Evolutionary conservation across 2,329 filamentous ascomycete species (phyloP).

Genomic region (Fusarium armeniacum): DNA sequence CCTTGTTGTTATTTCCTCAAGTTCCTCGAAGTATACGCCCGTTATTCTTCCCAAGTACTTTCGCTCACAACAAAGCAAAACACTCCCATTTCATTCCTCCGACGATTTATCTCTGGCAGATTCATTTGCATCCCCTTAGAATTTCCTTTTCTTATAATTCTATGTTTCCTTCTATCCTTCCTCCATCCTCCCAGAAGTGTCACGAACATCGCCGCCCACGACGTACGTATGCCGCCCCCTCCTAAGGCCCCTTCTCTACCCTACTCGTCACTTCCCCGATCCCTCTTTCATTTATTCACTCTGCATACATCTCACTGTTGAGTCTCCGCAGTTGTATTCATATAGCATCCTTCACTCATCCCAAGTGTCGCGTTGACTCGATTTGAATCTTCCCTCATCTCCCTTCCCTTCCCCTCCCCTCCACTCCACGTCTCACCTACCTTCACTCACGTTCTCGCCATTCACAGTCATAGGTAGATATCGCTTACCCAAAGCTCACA

Average conservation of each 20-base stretch:
- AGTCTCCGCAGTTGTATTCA: not conserved
- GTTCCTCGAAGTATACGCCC: conserved; percentile 1
- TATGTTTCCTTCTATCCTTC: not conserved
- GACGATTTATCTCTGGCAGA: not conserved
- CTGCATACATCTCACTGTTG: not conserved
- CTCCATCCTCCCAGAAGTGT: not conserved
- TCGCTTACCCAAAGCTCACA: not conserved
- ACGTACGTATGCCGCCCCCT: not conserved
- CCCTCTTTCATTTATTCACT: not conserved
- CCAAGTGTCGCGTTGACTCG: not conserved
- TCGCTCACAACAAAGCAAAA: conserved; percentile 1
- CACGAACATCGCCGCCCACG: not conserved
- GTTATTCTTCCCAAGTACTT: not conserved
- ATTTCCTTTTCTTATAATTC: not conserved
- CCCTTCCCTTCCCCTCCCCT: too few species aligned
- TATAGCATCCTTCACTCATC: not conserved
- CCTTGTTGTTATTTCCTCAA: not conserved
- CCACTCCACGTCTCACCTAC: not conserved
- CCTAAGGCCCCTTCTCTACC: not conserved
- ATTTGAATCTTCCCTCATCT: not conserved
- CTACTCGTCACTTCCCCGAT: not conserved
- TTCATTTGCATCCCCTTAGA: not conserved
- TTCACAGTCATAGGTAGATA: not conserved
- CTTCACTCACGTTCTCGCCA: not conserved
- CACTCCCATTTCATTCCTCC: not conserved